Conservation (phyloP, 306 rosid genomes). For the Pterocarpus santalinus region DNA sequence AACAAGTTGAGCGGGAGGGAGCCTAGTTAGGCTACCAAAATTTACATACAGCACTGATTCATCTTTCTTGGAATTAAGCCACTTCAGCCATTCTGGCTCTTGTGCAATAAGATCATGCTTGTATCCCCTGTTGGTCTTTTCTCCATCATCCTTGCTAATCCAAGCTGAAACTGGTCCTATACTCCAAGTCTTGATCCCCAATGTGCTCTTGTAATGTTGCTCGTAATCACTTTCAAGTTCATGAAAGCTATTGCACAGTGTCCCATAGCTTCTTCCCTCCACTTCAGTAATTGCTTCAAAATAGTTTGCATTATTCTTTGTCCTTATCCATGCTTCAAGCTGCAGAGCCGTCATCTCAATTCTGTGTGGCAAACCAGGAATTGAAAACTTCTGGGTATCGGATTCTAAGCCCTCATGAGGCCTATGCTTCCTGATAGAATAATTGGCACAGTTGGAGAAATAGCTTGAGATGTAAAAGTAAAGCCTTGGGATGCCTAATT, state of each 20-base stretch:
- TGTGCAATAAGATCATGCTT: background rate
- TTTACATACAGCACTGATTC: slow-evolving; percentile 39
- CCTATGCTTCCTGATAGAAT: background rate
- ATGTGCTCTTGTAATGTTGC: background rate
- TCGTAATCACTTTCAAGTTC: background rate
- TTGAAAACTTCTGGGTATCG: background rate
- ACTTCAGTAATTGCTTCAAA: background rate
- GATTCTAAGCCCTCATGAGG: slow-evolving; percentile 31
- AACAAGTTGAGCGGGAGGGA: slow-evolving; percentile 30
- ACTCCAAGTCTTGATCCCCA: slow-evolving; percentile 32
- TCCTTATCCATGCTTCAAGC: slow-evolving; percentile 11
- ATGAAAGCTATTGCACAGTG: slow-evolving; percentile 32
- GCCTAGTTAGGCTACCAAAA: slow-evolving; percentile 48
- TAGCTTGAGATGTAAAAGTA: slow-evolving; percentile 27
- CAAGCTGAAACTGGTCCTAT: slow-evolving; percentile 37
- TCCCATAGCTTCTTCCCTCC: slow-evolving; percentile 22
- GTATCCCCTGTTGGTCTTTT: background rate
- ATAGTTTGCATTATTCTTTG: too few relatives aligned
- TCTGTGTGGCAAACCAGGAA: slow-evolving; percentile 15
- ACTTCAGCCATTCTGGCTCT: too few relatives aligned
- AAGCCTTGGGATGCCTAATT: slow-evolving; percentile 31
- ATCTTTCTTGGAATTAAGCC: too few relatives aligned
- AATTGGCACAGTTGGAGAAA: background rate
- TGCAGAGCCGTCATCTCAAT: background rate
- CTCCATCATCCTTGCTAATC: background rate